A percentile compares a stretch with the other conserved stretches of the same genome.
These are phyloP conservation scores for Vigna unguiculata DNA, from an alignment of 306 rosid species.

Conservation along the genomic window DNA sequence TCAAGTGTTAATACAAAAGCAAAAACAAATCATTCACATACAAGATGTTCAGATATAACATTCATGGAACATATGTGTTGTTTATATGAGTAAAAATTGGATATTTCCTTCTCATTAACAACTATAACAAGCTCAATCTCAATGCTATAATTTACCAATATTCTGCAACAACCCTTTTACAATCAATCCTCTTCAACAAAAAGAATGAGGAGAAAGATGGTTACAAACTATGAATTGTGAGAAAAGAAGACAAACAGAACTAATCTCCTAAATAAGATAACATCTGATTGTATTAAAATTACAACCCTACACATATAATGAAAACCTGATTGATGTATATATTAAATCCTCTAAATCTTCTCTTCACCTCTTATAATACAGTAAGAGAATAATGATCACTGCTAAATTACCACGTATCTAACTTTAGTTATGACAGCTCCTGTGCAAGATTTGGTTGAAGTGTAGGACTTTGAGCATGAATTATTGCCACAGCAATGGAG, in stretches of 20 bases:
- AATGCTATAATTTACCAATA: constrained; percentile 41
- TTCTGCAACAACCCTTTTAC: constrained; percentile 55
- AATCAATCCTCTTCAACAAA: constrained; percentile 54
- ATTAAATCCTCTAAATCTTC: constrained; percentile 53
- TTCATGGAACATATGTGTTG: constrained; percentile 3
- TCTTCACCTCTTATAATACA: constrained; percentile 56
- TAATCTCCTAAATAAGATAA: constrained; percentile 52
- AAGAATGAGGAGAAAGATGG: constrained; percentile 46
- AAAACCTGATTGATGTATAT: constrained; percentile 44
- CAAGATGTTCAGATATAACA: not conserved
- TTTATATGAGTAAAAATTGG: constrained; percentile 24
- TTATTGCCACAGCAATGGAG: constrained; percentile 84
- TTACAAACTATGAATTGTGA: constrained; percentile 54
- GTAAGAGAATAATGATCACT: constrained; percentile 49
- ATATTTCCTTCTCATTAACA: constrained; percentile 38
- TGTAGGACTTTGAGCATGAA: constrained; percentile 75
- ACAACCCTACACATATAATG: constrained; percentile 47
- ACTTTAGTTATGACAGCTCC: constrained; percentile 51
- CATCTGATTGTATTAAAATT: constrained; percentile 44
- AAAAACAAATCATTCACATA: not conserved
- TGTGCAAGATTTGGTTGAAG: constrained; percentile 63
- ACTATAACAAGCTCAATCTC: constrained; percentile 38
- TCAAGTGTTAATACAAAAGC: not conserved
- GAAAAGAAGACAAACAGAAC: constrained; percentile 43
- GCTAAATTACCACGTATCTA: constrained; percentile 50